Conservation (phyloP, 768 basidiomycete species). For the Hygrocybe punicea region DNA sequence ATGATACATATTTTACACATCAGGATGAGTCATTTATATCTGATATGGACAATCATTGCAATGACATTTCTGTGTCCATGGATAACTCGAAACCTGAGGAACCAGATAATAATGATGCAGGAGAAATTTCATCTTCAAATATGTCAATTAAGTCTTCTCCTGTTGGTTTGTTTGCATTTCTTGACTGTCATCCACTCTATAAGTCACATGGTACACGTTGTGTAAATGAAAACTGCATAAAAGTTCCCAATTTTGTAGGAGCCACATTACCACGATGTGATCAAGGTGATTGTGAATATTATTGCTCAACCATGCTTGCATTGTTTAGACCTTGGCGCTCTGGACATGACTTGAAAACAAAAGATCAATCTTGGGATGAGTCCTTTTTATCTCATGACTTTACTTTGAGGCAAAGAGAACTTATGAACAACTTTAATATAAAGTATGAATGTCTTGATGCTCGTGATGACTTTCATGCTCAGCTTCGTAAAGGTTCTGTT, state of each 20-base stretch:
- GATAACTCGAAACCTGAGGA: no score
- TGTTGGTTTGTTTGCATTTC: slow-evolving; percentile 21
- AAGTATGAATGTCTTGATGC: slow-evolving; percentile 37
- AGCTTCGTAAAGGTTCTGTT: not conserved
- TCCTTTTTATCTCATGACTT: slow-evolving; percentile 20
- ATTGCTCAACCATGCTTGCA: slow-evolving; percentile 31
- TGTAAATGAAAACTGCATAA: not conserved
- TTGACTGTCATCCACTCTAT: slow-evolving; percentile 6
- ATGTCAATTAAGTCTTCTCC: slow-evolving; percentile 25
- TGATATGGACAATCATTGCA: no score
- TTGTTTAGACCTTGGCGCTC: slow-evolving; percentile 32
- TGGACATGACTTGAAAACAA: slow-evolving; percentile 23
- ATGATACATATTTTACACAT: not conserved
- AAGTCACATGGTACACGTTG: not conserved
- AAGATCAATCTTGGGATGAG: slow-evolving; percentile 23
- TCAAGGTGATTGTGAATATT: slow-evolving; percentile 29
- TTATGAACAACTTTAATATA: slow-evolving; percentile 32
- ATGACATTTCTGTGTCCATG: no score
- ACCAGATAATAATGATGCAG: no score
- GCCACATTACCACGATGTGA: slow-evolving; percentile 30
- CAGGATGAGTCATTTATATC: slow-evolving; percentile 19
- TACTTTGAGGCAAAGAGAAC: slow-evolving; percentile 4
- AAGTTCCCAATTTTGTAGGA: slow-evolving; percentile 30
- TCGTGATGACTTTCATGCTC: not conserved
- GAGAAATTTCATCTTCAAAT: no score